A percentile compares a stretch with the other conserved stretches of the same genome.
Evolutionary conservation across 2,329 filamentous ascomycete species (phyloP).

Genomic region (Fusarium chuoi): DNA sequence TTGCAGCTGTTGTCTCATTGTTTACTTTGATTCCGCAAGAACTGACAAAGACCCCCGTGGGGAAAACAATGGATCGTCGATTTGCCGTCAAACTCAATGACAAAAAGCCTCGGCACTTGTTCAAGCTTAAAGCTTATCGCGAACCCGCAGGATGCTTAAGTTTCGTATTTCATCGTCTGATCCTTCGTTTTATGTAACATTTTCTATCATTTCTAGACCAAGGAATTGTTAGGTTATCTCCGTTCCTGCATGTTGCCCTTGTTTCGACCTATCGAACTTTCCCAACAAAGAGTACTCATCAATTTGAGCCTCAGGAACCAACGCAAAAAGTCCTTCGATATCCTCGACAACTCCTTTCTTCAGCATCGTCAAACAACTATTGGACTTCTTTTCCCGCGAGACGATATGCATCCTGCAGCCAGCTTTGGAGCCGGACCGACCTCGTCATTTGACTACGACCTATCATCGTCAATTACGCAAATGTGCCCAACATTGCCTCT

Average conservation of each 20-base stretch:
- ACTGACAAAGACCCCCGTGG: not conserved
- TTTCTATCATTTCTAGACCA: not conserved
- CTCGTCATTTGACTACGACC: not conserved
- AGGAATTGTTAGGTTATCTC: not conserved
- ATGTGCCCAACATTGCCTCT: not conserved
- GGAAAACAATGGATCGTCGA: not conserved
- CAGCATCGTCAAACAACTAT: not conserved
- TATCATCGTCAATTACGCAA: not conserved
- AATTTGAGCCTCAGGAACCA: not conserved
- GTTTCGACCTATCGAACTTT: not conserved
- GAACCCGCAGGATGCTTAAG: not conserved
- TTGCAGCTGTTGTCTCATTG: not conserved
- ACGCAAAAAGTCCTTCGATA: not conserved
- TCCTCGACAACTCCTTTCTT: not conserved
- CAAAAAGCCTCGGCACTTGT: not conserved
- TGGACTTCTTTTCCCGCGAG: not conserved
- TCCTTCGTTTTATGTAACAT: not conserved
- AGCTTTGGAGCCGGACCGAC: conserved; percentile 12
- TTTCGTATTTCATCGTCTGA: not conserved
- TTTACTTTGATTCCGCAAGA: not conserved
- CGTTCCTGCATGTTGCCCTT: not conserved
- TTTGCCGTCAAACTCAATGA: not conserved
- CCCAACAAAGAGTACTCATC: not conserved
- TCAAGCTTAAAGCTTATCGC: not conserved
- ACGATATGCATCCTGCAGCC: not conserved